phyloP scores from a whole-genome alignment of 164 flowering plant species.

The Santalum album region DNA sequence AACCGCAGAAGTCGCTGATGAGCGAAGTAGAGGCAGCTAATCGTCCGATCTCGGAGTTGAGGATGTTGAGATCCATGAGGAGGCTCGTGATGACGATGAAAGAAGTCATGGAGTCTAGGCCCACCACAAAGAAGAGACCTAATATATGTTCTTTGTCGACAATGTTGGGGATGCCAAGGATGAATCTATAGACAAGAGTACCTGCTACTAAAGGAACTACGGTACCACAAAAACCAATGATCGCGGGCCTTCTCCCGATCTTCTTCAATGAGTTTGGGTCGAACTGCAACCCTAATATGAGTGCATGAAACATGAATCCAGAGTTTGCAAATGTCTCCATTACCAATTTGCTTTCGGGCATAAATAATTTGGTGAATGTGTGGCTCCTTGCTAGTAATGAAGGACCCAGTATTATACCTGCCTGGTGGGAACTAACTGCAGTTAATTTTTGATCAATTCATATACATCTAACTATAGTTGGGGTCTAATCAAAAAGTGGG shows the following conservation, averaged over 20 bases:
- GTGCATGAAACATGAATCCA: not conserved
- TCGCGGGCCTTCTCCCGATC: not conserved
- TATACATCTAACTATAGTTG: too few species aligned
- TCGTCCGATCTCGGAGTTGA: not conserved
- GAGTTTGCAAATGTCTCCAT: not conserved
- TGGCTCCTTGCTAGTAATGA: not conserved
- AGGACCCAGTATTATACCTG: not conserved
- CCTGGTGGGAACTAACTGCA: not conserved
- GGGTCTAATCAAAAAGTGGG: too few species aligned
- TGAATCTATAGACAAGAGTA: not conserved
- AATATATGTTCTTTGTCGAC: not conserved
- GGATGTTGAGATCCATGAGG: not conserved
- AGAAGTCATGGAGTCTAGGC: not conserved
- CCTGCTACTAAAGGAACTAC: not conserved
- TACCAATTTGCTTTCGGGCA: not conserved
- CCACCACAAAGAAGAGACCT: not conserved
- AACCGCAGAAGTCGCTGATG: not conserved
- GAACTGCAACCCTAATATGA: not conserved
- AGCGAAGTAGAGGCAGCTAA: slow-evolving; percentile 6
- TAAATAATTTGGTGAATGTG: not conserved
- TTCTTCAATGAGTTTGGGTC: not conserved
- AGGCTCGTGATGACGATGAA: not conserved
- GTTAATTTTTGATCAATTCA: too few species aligned
- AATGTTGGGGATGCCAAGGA: too few species aligned
- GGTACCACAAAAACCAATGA: not conserved